Conservation (phyloP, 2,329 filamentous ascomycete genomes). For the Colletotrichum siamense region DNA sequence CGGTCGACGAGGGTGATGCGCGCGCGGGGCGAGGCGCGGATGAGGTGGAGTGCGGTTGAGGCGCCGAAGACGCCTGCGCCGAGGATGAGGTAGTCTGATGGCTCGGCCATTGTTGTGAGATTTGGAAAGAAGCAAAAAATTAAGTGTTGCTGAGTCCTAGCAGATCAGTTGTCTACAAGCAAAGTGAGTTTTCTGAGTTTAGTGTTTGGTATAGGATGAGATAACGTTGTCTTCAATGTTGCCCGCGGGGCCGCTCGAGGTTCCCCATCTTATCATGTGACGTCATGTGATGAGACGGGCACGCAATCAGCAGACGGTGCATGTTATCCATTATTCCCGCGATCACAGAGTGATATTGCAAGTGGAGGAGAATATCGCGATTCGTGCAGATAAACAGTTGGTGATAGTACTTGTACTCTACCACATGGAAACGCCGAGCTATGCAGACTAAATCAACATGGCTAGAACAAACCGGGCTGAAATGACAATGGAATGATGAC, state of each 20-base stretch:
- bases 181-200: not conserved
- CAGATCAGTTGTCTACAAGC: fast-evolving
- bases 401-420: not conserved
- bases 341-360: not conserved
- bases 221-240: not conserved
- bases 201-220: fast-evolving
- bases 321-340: not conserved
- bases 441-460: not conserved
- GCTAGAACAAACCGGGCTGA: not conserved
- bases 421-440: not conserved
- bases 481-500: not conserved
- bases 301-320: not conserved
- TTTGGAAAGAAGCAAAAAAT: not conserved
- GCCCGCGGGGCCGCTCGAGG: slow-evolving; percentile 1
- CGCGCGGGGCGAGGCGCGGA: slow-evolving; percentile 25
- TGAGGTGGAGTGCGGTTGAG: slow-evolving; percentile 54
- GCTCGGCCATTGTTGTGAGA: not conserved
- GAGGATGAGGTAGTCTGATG: slow-evolving; percentile 42
- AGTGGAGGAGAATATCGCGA: not conserved
- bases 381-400: not conserved
- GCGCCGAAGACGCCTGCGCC: slow-evolving; percentile 57
- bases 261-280: slow-evolving; percentile 6
- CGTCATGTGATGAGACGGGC: slow-evolving; percentile 6
- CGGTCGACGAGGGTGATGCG: slow-evolving; percentile 31
- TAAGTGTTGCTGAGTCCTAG: not conserved